Evolutionary conservation across 768 basidiomycete species (phyloP).

Genomic region (Pholiota microspora): DNA sequence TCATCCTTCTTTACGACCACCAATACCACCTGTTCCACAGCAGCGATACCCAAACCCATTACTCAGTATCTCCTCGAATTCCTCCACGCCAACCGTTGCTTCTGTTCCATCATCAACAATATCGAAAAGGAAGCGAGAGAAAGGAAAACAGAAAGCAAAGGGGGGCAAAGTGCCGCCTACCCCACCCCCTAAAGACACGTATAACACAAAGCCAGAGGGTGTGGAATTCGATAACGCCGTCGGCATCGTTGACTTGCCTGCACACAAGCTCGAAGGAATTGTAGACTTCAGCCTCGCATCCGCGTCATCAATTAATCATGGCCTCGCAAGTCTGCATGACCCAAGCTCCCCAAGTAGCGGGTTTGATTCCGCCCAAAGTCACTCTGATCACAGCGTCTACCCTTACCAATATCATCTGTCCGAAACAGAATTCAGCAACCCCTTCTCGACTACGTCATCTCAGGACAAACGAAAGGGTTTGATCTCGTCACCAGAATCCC

Average conservation of each 20-base stretch:
- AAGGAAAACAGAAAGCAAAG: conserved; percentile 31
- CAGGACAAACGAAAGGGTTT: conserved; percentile 25
- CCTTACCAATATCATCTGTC: conserved; percentile 17
- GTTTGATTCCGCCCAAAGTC: conserved; percentile 33
- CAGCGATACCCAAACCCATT: conserved; percentile 2
- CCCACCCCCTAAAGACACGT: conserved; percentile 27
- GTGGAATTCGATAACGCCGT: conserved; percentile 29
- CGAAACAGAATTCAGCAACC: conserved; percentile 38
- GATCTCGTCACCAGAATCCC: conserved; percentile 23
- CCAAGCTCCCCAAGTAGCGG: conserved; percentile 43
- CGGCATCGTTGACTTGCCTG: conserved; percentile 60
- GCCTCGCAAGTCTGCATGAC: conserved; percentile 18
- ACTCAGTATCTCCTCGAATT: conserved; percentile 12
- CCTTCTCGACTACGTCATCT: conserved; percentile 33
- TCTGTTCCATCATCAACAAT: conserved; percentile 9
- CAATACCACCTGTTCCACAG: conserved; percentile 31
- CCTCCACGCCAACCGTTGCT: conserved; percentile 17
- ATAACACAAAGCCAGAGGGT: conserved; percentile 6
- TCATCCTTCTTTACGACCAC: conserved; percentile 36
- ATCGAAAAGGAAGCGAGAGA: conserved; percentile 26
- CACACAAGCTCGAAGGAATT: conserved; percentile 78
- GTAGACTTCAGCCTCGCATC: conserved; percentile 44
- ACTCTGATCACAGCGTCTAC: conserved; percentile 27
- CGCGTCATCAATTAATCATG: conserved; percentile 15
- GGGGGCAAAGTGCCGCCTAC: conserved; percentile 28